phyloP scores from a whole-genome alignment of 1,139 yeast genomes.

The Protomyces inouyei region DNA sequence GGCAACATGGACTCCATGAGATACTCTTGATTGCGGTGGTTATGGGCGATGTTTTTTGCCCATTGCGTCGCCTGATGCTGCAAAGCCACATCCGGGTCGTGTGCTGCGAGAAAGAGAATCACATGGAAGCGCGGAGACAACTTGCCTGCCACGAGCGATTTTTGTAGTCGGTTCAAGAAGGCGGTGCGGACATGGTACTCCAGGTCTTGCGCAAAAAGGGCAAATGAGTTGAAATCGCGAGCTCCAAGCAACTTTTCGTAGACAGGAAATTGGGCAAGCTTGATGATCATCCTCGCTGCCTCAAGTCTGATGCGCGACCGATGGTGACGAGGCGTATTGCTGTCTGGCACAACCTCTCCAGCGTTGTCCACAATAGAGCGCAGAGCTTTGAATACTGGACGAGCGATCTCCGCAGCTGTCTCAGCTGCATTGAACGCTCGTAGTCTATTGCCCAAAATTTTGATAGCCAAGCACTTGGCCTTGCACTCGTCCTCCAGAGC shows the following conservation, averaged over 20 bases:
- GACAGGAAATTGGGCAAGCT: slow-evolving; percentile 55
- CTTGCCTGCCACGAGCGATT: slow-evolving; percentile 48
- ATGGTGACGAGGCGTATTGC: slow-evolving; percentile 59
- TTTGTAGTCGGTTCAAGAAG: slow-evolving; percentile 53
- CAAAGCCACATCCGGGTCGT: slow-evolving; percentile 55
- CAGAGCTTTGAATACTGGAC: slow-evolving; percentile 63
- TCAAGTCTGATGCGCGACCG: slow-evolving; percentile 60
- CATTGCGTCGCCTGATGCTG: background rate
- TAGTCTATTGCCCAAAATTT: slow-evolving; percentile 61
- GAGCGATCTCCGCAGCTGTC: slow-evolving; percentile 45
- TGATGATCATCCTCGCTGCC: slow-evolving; percentile 64
- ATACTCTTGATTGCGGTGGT: slow-evolving; percentile 36
- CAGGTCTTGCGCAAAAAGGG: slow-evolving; percentile 64
- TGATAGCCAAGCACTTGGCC: slow-evolving; percentile 46
- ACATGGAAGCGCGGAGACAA: slow-evolving; percentile 66
- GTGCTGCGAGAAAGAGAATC: slow-evolving; percentile 65
- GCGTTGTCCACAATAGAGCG: slow-evolving; percentile 65
- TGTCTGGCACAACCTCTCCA: slow-evolving; percentile 64
- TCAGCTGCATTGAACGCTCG: slow-evolving; percentile 46
- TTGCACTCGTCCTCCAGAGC: slow-evolving; percentile 44
- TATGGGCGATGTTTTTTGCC: background rate
- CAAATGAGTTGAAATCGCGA: slow-evolving; percentile 50
- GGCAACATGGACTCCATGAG: slow-evolving; percentile 61
- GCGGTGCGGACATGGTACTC: slow-evolving; percentile 52
- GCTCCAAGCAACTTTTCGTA: slow-evolving; percentile 55